phyloP scores from a whole-genome alignment of 805 yeast species.

The Helenozyma rhizophorensis region DNA sequence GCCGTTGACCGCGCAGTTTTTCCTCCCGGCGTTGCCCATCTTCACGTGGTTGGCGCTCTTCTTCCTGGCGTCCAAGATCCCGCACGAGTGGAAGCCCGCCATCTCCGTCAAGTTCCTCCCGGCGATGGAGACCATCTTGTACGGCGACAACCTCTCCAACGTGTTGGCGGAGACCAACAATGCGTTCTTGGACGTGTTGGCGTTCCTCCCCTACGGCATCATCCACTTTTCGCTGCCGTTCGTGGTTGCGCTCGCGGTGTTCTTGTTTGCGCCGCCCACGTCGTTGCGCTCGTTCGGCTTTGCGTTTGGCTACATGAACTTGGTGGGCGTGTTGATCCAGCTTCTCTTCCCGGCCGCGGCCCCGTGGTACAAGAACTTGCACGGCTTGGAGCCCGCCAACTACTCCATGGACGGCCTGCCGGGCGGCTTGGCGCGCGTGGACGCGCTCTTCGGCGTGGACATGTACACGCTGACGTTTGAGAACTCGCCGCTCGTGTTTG shows the following conservation, averaged over 20 bases:
- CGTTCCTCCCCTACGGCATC: conserved; percentile 94
- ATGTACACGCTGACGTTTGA: conserved; percentile 78
- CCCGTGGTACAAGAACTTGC: conserved; percentile 88
- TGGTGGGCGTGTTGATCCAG: conserved; percentile 80
- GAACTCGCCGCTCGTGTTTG: conserved; percentile 90
- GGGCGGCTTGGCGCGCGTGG: conserved; percentile 91
- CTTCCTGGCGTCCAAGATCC: conserved; percentile 72
- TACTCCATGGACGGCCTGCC: conserved; percentile 92
- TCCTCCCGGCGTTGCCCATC: conserved; percentile 77
- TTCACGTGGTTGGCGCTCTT: conserved; percentile 82
- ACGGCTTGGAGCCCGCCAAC: conserved; percentile 87
- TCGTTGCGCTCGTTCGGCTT: conserved; percentile 78
- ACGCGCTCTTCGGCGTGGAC: conserved; percentile 69
- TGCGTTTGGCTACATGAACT: conserved; percentile 93
- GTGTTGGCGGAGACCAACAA: conserved; percentile 72
- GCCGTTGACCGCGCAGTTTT: conserved; percentile 82
- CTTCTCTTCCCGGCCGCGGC: conserved; percentile 90
- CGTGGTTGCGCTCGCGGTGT: conserved; percentile 71
- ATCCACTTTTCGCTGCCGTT: conserved; percentile 90
- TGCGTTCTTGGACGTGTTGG: conserved; percentile 68
- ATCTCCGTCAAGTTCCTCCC: conserved; percentile 86
- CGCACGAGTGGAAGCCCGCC: conserved; percentile 75
- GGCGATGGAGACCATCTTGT: conserved; percentile 84
- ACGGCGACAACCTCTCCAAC: conserved; percentile 85
- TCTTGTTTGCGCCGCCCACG: conserved; percentile 89